Evolutionary conservation across 1,284 basidiomycete genomes (phyloP).

Genomic region (Wolfiporia cocos): DNA sequence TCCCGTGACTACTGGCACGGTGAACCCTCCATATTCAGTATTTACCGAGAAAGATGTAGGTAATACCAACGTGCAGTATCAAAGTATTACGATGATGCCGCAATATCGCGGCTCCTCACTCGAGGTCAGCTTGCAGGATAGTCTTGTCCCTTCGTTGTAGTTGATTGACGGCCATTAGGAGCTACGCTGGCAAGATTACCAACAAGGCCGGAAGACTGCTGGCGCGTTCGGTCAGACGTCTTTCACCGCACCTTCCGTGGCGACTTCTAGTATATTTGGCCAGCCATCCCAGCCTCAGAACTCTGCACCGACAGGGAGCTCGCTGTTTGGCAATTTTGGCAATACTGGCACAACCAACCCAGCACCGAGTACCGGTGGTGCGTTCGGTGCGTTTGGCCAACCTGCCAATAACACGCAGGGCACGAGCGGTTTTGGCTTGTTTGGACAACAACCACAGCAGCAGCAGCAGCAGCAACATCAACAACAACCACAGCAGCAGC

Average conservation of each 20-base stretch:
- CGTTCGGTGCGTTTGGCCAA: slow-evolving; percentile 38
- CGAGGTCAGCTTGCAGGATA: slow-evolving; percentile 41
- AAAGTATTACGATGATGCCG: slow-evolving; percentile 70
- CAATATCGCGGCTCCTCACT: slow-evolving; percentile 65
- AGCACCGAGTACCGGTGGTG: slow-evolving; percentile 17
- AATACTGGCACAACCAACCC: slow-evolving; percentile 12
- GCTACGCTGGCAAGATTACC: slow-evolving; percentile 69
- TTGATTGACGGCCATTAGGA: slow-evolving; percentile 38
- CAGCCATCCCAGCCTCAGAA: slow-evolving; percentile 20
- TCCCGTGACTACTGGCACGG: slow-evolving; percentile 57
- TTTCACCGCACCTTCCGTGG: slow-evolving; percentile 34
- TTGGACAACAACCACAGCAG: slow-evolving; percentile 26
- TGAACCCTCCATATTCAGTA: slow-evolving; percentile 48
- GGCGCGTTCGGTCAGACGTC: slow-evolving; percentile 40
- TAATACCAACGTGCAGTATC: slow-evolving; percentile 48
- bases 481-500: slow-evolving; percentile 22
- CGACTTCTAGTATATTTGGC: slow-evolving; percentile 24
- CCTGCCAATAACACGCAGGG: slow-evolving; percentile 16
- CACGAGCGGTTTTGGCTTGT: slow-evolving; percentile 23
- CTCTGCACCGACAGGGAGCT: slow-evolving; percentile 22
- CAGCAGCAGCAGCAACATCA: slow-evolving; percentile 18
- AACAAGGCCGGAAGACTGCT: slow-evolving; percentile 66
- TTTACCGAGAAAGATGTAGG: slow-evolving; percentile 56
- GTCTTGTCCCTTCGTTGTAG: not conserved
- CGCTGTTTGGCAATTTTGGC: slow-evolving; percentile 26